Evolutionary conservation across 2,329 filamentous ascomycete genomes (phyloP).

Genomic region (Fusarium luffae): DNA sequence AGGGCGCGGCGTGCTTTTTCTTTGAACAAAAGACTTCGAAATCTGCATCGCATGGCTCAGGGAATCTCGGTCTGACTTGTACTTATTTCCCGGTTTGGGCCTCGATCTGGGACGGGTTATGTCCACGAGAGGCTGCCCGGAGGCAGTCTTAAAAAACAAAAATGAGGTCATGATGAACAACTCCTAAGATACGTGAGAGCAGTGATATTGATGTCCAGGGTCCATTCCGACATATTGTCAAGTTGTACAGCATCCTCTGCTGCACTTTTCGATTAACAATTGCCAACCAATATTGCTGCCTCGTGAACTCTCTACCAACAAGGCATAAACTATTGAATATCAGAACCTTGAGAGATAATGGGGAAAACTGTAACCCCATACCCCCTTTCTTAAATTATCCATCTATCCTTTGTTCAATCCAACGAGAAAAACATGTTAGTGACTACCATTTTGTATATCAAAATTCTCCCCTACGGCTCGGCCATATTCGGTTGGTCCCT

Average conservation of each 20-base stretch:
- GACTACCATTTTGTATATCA: neutral
- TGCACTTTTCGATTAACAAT: neutral
- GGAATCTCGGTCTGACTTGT: conserved; percentile 54
- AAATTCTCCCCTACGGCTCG: conserved; percentile 8
- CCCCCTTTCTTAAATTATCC: neutral
- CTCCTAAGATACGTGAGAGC: neutral
- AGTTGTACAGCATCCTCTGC: neutral
- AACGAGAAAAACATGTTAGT: neutral
- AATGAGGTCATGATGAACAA: conserved; percentile 55
- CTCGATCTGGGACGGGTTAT: conserved; percentile 51
- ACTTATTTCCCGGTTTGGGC: conserved; percentile 53
- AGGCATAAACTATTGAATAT: neutral
- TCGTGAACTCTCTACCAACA: neutral
- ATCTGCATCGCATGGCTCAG: conserved; percentile 55
- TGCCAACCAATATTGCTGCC: conserved; percentile 1
- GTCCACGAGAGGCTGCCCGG: conserved; percentile 49
- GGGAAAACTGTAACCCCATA: neutral
- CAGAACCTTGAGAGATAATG: conserved; percentile 8
- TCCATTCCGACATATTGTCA: neutral
- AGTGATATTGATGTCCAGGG: neutral
- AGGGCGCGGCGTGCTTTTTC: conserved; percentile 54
- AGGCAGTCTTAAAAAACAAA: conserved; percentile 50
- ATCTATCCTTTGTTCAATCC: neutral
- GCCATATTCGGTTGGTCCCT: conserved; percentile 18
- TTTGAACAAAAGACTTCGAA: conserved; percentile 49